A percentile compares a stretch with the other conserved stretches of the same genome.
These are phyloP conservation scores for Apiospora hydei DNA, from an alignment of 2,329 filamentous ascomycete genomes.

Conservation along the genomic window DNA sequence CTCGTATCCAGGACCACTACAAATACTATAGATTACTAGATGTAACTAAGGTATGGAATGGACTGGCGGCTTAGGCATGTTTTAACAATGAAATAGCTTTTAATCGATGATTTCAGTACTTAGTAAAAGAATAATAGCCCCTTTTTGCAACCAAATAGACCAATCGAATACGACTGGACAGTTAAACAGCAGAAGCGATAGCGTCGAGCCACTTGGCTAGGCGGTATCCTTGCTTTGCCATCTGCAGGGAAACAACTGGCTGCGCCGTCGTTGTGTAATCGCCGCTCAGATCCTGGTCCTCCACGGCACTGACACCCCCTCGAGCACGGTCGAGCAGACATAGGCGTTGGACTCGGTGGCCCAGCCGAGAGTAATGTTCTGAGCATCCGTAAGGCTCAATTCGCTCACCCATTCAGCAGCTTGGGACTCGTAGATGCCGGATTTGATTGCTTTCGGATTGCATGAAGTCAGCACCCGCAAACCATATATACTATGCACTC, in stretches of 20 bases:
- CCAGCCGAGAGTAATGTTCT: conserved; percentile 42
- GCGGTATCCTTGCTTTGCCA: conserved; percentile 53
- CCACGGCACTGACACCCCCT: conserved; percentile 47
- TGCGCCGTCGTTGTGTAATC: conserved; percentile 48
- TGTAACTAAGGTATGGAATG: neutral
- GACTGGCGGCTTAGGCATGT: neutral
- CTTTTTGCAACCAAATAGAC: neutral
- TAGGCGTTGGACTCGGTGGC: conserved; percentile 50
- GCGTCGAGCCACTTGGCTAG: conserved; percentile 45
- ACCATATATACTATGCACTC: neutral
- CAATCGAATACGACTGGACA: neutral
- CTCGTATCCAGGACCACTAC: neutral
- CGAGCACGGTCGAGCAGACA: conserved; percentile 53
- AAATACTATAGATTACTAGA: neutral
- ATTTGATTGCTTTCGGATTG: conserved; percentile 42
- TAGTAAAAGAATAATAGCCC: neutral
- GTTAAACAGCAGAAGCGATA: conserved; percentile 33
- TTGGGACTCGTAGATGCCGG: conserved; percentile 45
- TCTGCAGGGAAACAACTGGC: conserved; percentile 50
- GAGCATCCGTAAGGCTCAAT: conserved; percentile 42
- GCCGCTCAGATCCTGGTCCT: conserved; percentile 48
- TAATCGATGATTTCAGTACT: neutral
- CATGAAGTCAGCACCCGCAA: neutral
- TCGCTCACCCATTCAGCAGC: conserved; percentile 46
- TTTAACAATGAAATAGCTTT: neutral